A percentile compares a stretch with the other conserved stretches of the same genome.
Conservation (phyloP, 345 rosid genomes). For the Eucalyptus regnans region DNA sequence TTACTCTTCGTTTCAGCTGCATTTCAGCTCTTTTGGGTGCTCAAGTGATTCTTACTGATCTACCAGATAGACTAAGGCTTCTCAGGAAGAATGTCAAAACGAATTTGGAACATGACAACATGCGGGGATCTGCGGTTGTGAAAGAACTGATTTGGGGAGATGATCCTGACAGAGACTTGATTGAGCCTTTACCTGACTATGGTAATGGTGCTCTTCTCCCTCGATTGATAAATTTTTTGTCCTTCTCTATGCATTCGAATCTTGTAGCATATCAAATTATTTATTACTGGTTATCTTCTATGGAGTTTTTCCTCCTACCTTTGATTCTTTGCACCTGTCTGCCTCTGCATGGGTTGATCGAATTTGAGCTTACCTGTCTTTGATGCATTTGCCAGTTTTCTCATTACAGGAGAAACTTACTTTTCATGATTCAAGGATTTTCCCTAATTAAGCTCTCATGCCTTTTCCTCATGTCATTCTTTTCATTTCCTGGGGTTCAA, state of each 20-base stretch:
- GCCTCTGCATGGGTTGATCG: neutral
- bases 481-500: neutral
- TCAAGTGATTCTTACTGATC: slow-evolving; percentile 69
- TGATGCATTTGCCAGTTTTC: neutral
- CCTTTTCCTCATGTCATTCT: neutral
- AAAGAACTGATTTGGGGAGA: slow-evolving; percentile 80
- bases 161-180: slow-evolving; percentile 39
- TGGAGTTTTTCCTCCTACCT: neutral
- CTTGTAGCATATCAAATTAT: neutral
- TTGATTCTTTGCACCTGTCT: neutral
- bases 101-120: slow-evolving; percentile 32
- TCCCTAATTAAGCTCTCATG: neutral
- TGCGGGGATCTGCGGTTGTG: slow-evolving; percentile 56
- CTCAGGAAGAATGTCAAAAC: slow-evolving; percentile 63
- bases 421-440: neutral
- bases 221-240: neutral
- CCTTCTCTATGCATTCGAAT: neutral
- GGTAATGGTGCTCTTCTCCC: slow-evolving; percentile 17
- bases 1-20: slow-evolving; percentile 34
- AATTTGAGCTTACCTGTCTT: neutral
- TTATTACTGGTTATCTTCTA: neutral
- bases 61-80: slow-evolving; percentile 74
- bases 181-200: slow-evolving; percentile 67
- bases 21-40: slow-evolving; percentile 85
- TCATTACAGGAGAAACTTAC: neutral